Conservation (phyloP, 75 land plant genomes). For the Pinus taeda region DNA sequence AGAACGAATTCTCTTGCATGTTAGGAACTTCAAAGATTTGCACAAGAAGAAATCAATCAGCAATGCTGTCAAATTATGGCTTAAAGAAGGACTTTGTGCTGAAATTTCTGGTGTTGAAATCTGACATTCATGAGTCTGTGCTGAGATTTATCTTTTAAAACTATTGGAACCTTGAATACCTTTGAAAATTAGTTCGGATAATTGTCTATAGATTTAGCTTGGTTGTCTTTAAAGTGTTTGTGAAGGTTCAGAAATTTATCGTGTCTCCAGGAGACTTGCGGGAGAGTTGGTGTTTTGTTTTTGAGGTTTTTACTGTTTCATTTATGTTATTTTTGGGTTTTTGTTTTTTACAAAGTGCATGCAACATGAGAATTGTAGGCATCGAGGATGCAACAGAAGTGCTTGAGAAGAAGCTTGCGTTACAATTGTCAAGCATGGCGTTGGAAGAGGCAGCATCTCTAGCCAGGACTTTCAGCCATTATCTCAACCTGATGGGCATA, state of each 20-base stretch:
- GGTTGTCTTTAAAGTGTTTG: not conserved
- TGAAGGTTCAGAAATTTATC: not conserved
- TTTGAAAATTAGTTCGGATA: no score
- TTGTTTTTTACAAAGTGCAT: constrained; percentile 50
- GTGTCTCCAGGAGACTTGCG: not conserved
- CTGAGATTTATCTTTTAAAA: not conserved
- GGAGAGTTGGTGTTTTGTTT: not conserved
- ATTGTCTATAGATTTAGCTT: not conserved
- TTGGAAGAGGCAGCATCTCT: constrained; percentile 76
- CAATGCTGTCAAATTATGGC: not conserved
- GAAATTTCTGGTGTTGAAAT: not conserved
- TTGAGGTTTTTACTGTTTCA: not conserved
- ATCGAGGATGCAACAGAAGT: constrained; percentile 73
- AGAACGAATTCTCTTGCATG: constrained; percentile 76
- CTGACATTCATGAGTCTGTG: not conserved
- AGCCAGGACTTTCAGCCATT: constrained; percentile 92
- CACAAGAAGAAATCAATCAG: no score
- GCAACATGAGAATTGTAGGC: constrained; percentile 75
- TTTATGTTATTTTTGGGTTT: not conserved
- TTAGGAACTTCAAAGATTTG: constrained; percentile 3
- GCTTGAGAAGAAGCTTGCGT: constrained; percentile 74
- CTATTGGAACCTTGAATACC: not conserved
- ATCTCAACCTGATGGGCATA: constrained; percentile 89
- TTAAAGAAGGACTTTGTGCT: not conserved
- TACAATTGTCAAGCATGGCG: constrained; percentile 71